Evolutionary conservation across 371 early-diverging fungal species (phyloP).

Genomic region (Circinella minor): DNA sequence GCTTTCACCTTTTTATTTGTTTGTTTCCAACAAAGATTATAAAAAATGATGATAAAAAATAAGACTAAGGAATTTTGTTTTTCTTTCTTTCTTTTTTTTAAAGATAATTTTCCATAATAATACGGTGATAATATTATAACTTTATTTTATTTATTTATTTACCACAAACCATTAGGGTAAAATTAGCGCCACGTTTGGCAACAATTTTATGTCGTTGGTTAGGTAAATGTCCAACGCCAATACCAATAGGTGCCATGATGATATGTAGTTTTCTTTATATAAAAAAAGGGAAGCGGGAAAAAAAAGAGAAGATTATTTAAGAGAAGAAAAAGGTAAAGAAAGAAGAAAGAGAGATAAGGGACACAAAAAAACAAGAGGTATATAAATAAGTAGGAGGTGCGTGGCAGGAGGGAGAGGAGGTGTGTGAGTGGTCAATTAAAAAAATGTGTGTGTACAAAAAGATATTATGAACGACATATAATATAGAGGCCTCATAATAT

Average conservation of each 20-base stretch:
- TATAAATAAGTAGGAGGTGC: conserved; percentile 14
- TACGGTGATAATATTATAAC: no score
- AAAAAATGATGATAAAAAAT: no score
- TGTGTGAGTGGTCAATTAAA: conserved; percentile 27
- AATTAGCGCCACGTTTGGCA: conserved; percentile 88
- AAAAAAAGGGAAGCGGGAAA: conserved; percentile 10
- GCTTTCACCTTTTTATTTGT: conserved; percentile 33
- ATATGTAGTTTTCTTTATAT: not conserved
- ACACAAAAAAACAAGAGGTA: not conserved
- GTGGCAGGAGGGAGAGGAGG: conserved; percentile 31
- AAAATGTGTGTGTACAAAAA: not conserved
- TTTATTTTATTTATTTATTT: conserved; percentile 28
- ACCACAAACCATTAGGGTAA: conserved; percentile 98
- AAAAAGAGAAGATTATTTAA: conserved; percentile 12
- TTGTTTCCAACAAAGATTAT: not conserved
- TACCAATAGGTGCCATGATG: conserved; percentile 51
- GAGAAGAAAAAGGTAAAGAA: conserved; percentile 7
- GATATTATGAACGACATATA: no score
- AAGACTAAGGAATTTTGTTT: no score
- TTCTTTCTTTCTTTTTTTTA: no score
- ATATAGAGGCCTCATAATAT: no score
- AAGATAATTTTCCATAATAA: no score
- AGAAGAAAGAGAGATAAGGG: conserved; percentile 1
- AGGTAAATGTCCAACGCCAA: conserved; percentile 97
- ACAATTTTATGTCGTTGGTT: conserved; percentile 97